A percentile compares a stretch with the other conserved stretches of the same genome.
These are phyloP conservation scores for Setaria viridis DNA, from an alignment of 202 grass and related monocot genomes.

Conservation along the genomic window DNA sequence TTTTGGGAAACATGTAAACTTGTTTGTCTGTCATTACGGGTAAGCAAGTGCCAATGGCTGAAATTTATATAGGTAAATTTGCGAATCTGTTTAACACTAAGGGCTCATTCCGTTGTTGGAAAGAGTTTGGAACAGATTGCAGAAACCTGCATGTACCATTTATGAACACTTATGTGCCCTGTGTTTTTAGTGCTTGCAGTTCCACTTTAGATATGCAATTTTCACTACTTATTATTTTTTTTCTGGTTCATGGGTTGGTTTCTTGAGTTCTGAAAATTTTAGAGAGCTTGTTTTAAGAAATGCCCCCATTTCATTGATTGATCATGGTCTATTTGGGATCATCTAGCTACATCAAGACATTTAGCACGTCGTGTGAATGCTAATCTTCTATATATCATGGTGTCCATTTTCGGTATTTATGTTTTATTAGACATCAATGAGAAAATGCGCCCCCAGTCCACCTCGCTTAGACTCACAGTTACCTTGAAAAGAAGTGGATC, in stretches of 20 bases:
- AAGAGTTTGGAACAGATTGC: neutral
- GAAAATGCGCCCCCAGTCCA: neutral
- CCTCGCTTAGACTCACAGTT: neutral
- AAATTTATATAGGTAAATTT: conserved; percentile 20
- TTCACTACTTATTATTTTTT: neutral
- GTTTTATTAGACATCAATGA: neutral
- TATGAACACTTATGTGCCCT: neutral
- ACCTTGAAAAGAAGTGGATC: neutral
- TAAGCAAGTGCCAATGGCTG: neutral
- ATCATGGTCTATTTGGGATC: neutral
- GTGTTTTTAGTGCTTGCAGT: neutral
- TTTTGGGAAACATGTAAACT: conserved; percentile 15
- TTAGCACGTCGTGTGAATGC: neutral
- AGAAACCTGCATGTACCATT: conserved; percentile 6
- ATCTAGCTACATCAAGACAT: neutral
- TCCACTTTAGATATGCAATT: neutral
- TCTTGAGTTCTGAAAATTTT: neutral
- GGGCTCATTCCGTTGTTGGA: conserved; percentile 2
- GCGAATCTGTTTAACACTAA: neutral
- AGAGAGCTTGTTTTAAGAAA: neutral
- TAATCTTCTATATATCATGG: neutral
- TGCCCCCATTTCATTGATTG: neutral
- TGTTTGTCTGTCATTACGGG: neutral
- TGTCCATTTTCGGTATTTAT: conserved; percentile 10
- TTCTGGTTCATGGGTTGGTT: neutral